A percentile compares a stretch with the other conserved stretches of the same genome.
Conservation (phyloP, 2,329 filamentous ascomycete species). For the Didymella pomorum region DNA sequence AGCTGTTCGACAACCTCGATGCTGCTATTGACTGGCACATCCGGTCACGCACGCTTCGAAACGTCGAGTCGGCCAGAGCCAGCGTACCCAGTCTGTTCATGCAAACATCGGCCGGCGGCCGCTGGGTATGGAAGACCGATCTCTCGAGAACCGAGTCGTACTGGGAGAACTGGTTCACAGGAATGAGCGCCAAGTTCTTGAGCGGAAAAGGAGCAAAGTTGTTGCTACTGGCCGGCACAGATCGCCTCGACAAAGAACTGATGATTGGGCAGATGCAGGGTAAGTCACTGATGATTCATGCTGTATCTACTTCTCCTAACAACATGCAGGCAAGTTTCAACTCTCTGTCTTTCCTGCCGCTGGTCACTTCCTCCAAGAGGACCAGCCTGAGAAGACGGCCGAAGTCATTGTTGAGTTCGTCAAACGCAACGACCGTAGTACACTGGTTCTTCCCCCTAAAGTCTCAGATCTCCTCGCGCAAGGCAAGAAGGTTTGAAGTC, state of each 20-base stretch:
- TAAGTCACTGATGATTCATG: conserved; percentile 48
- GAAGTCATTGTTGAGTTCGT: conserved; percentile 89
- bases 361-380: conserved; percentile 96
- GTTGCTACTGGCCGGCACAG: conserved; percentile 85
- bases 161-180: conserved; percentile 93
- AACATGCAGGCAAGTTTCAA: conserved; percentile 80
- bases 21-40: conserved; percentile 94
- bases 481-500: conserved; percentile 58
- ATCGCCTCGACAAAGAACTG: conserved; percentile 87
- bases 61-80: conserved; percentile 80
- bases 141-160: conserved; percentile 83
- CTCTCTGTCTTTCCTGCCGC: conserved; percentile 93
- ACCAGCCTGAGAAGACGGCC: conserved; percentile 89
- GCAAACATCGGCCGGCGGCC: conserved; percentile 48
- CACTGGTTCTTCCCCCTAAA: conserved; percentile 88
- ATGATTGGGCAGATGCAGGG: conserved; percentile 98
- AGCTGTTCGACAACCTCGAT: conserved; percentile 77
- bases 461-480: conserved; percentile 65
- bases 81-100: conserved; percentile 84
- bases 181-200: conserved; percentile 88
- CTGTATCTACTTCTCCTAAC: conserved; percentile 30
- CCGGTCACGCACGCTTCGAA: conserved; percentile 85
- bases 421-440: conserved; percentile 84
- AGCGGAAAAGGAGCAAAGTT: conserved; percentile 82
- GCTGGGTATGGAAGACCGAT: conserved; percentile 87